Conservation (phyloP, 208 protist species). For the Crithidia brevicula region DNA sequence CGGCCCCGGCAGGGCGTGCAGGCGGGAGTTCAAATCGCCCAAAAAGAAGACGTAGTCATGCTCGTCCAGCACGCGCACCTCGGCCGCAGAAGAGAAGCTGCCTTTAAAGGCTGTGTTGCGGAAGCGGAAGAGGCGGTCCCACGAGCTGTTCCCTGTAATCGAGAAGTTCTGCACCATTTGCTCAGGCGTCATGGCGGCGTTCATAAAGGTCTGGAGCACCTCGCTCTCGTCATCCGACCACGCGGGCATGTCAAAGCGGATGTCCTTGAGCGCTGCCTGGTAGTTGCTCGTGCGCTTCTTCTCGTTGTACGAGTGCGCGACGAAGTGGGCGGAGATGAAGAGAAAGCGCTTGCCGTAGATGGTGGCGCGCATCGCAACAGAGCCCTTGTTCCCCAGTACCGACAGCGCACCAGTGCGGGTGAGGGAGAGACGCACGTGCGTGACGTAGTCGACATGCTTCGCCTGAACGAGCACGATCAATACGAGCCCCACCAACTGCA, state of each 20-base stretch:
- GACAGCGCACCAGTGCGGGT: slow-evolving; percentile 78
- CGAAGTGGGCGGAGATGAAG: slow-evolving; percentile 92
- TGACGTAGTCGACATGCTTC: slow-evolving; percentile 65
- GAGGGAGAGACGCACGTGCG: slow-evolving; percentile 71
- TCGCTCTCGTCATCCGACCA: slow-evolving; percentile 78
- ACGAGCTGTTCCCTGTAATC: slow-evolving; percentile 33
- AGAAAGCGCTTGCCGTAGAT: slow-evolving; percentile 90
- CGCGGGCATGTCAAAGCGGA: slow-evolving; percentile 64
- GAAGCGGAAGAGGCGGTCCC: slow-evolving; percentile 51
- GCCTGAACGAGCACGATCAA: slow-evolving; percentile 68
- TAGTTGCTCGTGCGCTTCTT: slow-evolving; percentile 76
- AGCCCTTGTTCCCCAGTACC: slow-evolving; percentile 93
- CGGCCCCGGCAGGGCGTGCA: slow-evolving; percentile 56
- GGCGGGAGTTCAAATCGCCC: slow-evolving; percentile 94
- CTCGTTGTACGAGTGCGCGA: slow-evolving; percentile 90
- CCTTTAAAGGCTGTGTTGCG: slow-evolving; percentile 22
- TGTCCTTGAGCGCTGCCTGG: slow-evolving; percentile 60
- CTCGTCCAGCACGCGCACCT: slow-evolving; percentile 65
- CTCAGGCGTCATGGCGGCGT: slow-evolving; percentile 20
- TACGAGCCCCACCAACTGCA: slow-evolving; percentile 83
- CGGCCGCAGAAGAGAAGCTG: slow-evolving; percentile 33
- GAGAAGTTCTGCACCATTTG: slow-evolving; percentile 19
- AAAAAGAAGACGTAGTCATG: slow-evolving; percentile 94
- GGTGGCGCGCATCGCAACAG: slow-evolving; percentile 80
- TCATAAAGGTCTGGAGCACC: slow-evolving; percentile 67